Base-by-base conservation (phyloP, 192 early-diverging fungal species). In the Entomortierella beljakovae region DNA sequence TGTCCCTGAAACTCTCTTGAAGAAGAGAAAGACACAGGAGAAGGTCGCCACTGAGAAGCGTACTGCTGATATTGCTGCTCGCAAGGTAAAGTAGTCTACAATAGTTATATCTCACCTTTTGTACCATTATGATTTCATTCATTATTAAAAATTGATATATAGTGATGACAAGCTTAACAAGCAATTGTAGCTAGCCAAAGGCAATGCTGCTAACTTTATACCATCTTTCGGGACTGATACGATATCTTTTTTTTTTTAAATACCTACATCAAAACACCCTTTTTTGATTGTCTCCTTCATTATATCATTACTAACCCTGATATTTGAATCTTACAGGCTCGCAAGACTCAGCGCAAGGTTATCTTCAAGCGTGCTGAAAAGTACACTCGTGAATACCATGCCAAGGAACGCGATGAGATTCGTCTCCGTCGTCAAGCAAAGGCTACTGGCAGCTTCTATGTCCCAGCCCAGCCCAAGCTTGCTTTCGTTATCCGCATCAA, bases 281-380 rank as follows among this genome's bases (percentile, higher is more conserved):
- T 31, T 2, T 40, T 18, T 31, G 51, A 3, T 53, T 53, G 9
- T 25, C 3, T 5, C 20, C 15, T 57, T 57, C n/a, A 23, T 22
- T 11, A 42, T 46, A 13, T 35, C 25, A 42, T 38, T 43, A 70
- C 40, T 43, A 11, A 18, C 56, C 33, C 34, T 46, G 25, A 60
- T 23, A 52, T 31, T 50, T 22, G 49, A 49, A 48, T 35, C 56
- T 10, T 43, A 37, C 77, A 83, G 82, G 68, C 63, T 13, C 71
- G 71, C 50, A 83, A 70, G 53, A 70, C 85, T 71, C 94, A 94
- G 88, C 93, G 96, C 82, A 89, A 92, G 83, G 95, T 96, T 64
- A 95, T 99, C 89, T 99, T 98, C 94, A 97, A 97, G 90, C 96
- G 97, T 76, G 98, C 97, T 65, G 96, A 98, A 87, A 87, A 94